phyloP scores from a whole-genome alignment of 768 basidiomycete species.

The Boletus vinaceobasis region DNA sequence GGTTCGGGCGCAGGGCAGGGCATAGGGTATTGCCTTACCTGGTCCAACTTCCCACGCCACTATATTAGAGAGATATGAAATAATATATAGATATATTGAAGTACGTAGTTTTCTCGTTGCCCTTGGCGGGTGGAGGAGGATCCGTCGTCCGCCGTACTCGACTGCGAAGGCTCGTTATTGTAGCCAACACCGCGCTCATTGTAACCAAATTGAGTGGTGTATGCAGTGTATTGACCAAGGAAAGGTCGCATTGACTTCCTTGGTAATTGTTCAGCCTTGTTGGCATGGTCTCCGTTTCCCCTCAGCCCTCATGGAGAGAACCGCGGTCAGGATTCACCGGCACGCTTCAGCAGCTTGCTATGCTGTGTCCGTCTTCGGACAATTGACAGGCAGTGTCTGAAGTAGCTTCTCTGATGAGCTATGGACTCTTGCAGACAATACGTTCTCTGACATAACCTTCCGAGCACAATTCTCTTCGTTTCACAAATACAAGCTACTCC shows the following conservation, averaged over 20 bases:
- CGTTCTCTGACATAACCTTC: conserved; percentile 5
- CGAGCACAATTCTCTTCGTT: not conserved
- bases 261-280: conserved; percentile 17
- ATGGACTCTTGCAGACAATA: not conserved
- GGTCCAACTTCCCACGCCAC: conserved; percentile 25
- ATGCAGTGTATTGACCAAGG: not conserved
- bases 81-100: not conserved
- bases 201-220: not conserved
- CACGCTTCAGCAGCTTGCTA: not conserved
- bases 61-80: conserved; percentile 7
- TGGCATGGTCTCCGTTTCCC: conserved; percentile 18
- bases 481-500: not conserved
- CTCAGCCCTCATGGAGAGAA: conserved; percentile 20
- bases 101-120: conserved; percentile 1
- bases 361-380: not conserved
- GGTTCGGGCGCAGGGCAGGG: conserved; percentile 53
- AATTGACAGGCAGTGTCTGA: conserved; percentile 12
- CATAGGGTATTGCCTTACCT: conserved; percentile 29
- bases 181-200: not conserved
- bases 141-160: not conserved
- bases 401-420: conserved; percentile 9
- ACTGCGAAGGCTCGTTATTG: not conserved
- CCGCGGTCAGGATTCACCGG: conserved; percentile 17
- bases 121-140: not conserved
- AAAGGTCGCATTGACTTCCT: not conserved